A percentile compares a stretch with the other conserved stretches of the same genome.
These are phyloP conservation scores for Xylaria arbuscula DNA, from an alignment of 2,329 filamentous ascomycete species.

Conservation along the genomic window DNA sequence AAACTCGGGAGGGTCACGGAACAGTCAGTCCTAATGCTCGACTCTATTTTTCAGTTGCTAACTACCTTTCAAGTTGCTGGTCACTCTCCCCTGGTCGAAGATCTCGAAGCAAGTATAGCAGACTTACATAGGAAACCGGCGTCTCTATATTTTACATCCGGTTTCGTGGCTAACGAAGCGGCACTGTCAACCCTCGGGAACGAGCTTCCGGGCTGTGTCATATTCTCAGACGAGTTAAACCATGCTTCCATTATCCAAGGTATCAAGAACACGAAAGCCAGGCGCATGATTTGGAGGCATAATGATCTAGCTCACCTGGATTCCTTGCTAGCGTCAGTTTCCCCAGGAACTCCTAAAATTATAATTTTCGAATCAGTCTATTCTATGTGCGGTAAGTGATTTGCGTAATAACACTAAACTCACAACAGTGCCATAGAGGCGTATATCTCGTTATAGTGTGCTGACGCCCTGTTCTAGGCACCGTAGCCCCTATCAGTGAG, in stretches of 20 bases:
- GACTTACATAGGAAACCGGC: background rate
- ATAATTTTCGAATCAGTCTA: background rate
- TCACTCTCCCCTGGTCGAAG: background rate
- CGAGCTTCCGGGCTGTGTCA: background rate
- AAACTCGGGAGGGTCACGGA: background rate
- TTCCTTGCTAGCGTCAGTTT: background rate
- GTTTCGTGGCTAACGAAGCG: background rate
- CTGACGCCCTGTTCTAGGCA: background rate
- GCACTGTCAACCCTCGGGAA: background rate
- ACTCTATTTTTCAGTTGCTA: background rate
- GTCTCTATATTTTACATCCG: background rate
- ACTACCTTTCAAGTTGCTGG: background rate
- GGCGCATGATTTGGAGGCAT: background rate
- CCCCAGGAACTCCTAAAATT: background rate
- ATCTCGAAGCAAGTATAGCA: background rate
- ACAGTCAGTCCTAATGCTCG: background rate
- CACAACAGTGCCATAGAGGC: background rate
- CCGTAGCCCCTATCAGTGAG: background rate
- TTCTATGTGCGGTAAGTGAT: background rate
- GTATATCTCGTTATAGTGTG: background rate
- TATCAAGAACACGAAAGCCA: slow-evolving; percentile 1
- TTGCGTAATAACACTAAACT: background rate
- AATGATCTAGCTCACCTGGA: background rate
- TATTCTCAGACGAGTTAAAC: background rate
- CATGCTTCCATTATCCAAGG: background rate